These are phyloP conservation scores for Calocera cornea DNA, from an alignment of 768 basidiomycete genomes.

Conservation along the genomic window DNA sequence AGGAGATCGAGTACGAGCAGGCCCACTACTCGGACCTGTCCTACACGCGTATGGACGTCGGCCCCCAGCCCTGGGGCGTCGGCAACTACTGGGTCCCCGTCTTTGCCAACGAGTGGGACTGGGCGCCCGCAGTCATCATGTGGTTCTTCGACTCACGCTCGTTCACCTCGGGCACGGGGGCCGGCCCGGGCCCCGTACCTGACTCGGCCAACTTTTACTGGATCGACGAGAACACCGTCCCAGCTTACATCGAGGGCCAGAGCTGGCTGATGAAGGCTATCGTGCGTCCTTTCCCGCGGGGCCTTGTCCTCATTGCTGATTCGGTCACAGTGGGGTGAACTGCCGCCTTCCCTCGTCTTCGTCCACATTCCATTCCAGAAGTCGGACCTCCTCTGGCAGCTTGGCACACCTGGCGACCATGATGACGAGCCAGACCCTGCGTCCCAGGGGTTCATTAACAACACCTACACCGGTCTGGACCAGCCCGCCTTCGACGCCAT, in stretches of 20 bases:
- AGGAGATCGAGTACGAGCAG: slow-evolving; percentile 53
- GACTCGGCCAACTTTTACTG: slow-evolving; percentile 24
- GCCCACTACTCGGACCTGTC: slow-evolving; percentile 14
- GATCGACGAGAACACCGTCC: slow-evolving; percentile 32
- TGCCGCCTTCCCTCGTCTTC: slow-evolving; percentile 38
- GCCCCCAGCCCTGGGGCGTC: slow-evolving; percentile 32
- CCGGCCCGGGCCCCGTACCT: slow-evolving; percentile 2
- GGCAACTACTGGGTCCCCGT: slow-evolving; percentile 73
- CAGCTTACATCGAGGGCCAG: slow-evolving; percentile 55
- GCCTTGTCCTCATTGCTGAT: slow-evolving; percentile 46
- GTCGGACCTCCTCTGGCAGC: background rate
- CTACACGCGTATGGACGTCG: slow-evolving; percentile 14
- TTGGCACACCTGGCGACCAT: slow-evolving; percentile 24
- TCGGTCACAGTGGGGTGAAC: slow-evolving; percentile 35
- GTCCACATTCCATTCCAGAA: slow-evolving; percentile 40
- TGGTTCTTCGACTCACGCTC: slow-evolving; percentile 68
- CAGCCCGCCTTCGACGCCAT: slow-evolving; percentile 38
- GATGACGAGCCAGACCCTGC: slow-evolving; percentile 32
- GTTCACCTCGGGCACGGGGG: slow-evolving; percentile 18
- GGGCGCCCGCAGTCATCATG: slow-evolving; percentile 39
- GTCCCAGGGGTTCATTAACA: slow-evolving; percentile 30
- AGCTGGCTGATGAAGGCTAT: slow-evolving; percentile 48
- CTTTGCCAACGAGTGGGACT: slow-evolving; percentile 14
- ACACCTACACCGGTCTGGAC: slow-evolving; percentile 24
- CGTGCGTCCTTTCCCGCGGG: slow-evolving; percentile 34